Conservation (phyloP, 2,329 filamentous ascomycete genomes). For the Hypoxylon sp. region DNA sequence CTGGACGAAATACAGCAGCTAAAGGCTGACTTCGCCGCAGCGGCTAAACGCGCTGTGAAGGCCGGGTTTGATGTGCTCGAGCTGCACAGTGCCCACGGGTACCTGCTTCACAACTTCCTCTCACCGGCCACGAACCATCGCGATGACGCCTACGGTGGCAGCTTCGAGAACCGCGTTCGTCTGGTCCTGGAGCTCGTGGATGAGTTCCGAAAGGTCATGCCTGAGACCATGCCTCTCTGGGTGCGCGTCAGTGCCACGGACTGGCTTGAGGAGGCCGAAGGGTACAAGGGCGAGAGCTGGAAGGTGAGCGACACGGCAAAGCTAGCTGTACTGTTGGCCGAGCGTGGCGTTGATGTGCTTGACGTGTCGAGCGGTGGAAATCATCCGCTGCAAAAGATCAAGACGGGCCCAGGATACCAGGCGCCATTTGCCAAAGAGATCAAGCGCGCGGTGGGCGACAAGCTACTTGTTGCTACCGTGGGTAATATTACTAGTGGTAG, state of each 20-base stretch:
- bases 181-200: slow-evolving; percentile 76
- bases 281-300: slow-evolving; percentile 67
- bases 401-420: slow-evolving; percentile 72
- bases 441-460: slow-evolving; percentile 74
- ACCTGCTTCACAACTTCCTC: slow-evolving; percentile 78
- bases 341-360: slow-evolving; percentile 75
- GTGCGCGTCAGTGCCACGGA: slow-evolving; percentile 76
- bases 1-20: slow-evolving; percentile 53
- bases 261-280: slow-evolving; percentile 70
- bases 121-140: slow-evolving; percentile 77
- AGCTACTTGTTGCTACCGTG: slow-evolving; percentile 66
- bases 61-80: slow-evolving; percentile 74
- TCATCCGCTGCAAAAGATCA: slow-evolving; percentile 65
- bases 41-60: slow-evolving; percentile 53
- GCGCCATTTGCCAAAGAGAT: slow-evolving; percentile 73
- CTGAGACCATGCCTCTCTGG: slow-evolving; percentile 74
- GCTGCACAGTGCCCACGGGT: slow-evolving; percentile 84
- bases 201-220: slow-evolving; percentile 70
- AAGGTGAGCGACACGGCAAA: slow-evolving; percentile 69
- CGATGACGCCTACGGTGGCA: slow-evolving; percentile 75
- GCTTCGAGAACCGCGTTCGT: slow-evolving; percentile 77
- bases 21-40: slow-evolving; percentile 53
- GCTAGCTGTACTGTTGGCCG: slow-evolving; percentile 70
- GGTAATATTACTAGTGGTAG: slow-evolving; percentile 61
- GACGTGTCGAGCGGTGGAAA: slow-evolving; percentile 76